Conservation (phyloP, 139 green algal species). For the Trebouxia sp. region DNA sequence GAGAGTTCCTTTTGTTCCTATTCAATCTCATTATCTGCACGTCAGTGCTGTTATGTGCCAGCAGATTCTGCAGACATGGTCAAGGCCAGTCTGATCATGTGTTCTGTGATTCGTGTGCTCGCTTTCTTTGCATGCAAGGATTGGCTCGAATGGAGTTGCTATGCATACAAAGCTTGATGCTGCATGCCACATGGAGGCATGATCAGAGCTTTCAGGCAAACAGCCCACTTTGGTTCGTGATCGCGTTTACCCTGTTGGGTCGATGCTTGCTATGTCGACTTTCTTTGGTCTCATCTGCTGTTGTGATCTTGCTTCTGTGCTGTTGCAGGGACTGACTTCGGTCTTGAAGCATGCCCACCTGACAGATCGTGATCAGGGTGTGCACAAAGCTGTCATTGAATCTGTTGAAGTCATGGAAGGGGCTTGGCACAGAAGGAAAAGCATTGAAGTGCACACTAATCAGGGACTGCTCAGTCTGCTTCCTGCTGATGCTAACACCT, state of each 20-base stretch:
- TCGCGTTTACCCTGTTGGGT: background rate
- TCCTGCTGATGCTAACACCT: background rate
- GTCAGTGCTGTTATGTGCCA: background rate
- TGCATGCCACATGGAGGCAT: background rate
- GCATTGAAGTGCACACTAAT: conserved; percentile 28
- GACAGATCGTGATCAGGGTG: background rate
- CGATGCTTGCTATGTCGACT: background rate
- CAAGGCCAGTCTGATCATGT: background rate
- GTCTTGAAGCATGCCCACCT: background rate
- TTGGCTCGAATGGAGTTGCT: background rate
- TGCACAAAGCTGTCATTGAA: conserved; percentile 15
- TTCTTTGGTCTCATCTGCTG: background rate
- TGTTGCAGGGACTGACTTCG: background rate
- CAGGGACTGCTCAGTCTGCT: conserved; percentile 13
- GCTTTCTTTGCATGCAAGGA: background rate
- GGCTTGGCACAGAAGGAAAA: conserved; percentile 20
- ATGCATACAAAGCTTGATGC: background rate
- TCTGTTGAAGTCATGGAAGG: conserved; percentile 23
- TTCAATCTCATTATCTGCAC: background rate
- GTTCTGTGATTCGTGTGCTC: background rate
- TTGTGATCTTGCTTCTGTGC: background rate
- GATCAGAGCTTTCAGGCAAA: background rate
- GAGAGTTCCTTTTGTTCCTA: no score
- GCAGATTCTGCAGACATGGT: background rate
- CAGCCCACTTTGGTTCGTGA: background rate